Conservation (phyloP, 345 rosid genomes). For the Chamaenerion angustifolium region DNA sequence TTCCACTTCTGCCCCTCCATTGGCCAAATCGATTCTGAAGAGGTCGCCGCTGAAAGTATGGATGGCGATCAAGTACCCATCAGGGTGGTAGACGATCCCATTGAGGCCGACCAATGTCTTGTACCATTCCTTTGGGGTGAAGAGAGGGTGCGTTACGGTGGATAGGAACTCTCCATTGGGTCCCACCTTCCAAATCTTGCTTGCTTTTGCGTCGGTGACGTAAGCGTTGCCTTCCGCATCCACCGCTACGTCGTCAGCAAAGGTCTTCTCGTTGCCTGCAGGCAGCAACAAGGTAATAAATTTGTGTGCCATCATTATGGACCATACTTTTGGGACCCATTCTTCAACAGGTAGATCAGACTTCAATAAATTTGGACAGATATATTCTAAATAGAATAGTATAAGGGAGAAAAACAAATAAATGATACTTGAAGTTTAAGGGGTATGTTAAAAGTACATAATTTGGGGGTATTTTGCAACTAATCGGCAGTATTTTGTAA, state of each 20-base stretch:
- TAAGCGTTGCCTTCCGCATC: slow-evolving; percentile 68
- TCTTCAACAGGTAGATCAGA: too few relatives aligned
- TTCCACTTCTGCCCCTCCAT: slow-evolving; percentile 26
- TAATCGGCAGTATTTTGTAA: too few relatives aligned
- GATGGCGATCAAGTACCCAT: slow-evolving; percentile 59
- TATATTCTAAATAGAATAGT: too few relatives aligned
- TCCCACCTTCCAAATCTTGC: slow-evolving; percentile 68
- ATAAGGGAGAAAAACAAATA: too few relatives aligned
- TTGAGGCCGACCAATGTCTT: slow-evolving; percentile 48
- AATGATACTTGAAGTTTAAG: too few relatives aligned
- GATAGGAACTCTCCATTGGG: slow-evolving; percentile 42
- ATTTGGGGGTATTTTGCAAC: too few relatives aligned
- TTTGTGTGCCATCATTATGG: background rate
- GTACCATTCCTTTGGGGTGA: slow-evolving; percentile 57
- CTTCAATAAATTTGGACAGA: too few relatives aligned
- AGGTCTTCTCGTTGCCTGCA: slow-evolving; percentile 48
- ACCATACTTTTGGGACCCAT: too few relatives aligned
- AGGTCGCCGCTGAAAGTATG: slow-evolving; percentile 59
- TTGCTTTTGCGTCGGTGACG: slow-evolving; percentile 49
- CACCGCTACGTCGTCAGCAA: slow-evolving; percentile 73
- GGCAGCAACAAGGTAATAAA: background rate
- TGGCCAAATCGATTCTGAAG: slow-evolving; percentile 38
- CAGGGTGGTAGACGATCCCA: slow-evolving; percentile 77
- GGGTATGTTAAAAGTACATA: too few relatives aligned
- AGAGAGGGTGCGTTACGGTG: slow-evolving; percentile 41